Evolutionary conservation across 2,329 filamentous ascomycete species (phyloP).

Genomic region (Ophidiomyces ophidiicola): DNA sequence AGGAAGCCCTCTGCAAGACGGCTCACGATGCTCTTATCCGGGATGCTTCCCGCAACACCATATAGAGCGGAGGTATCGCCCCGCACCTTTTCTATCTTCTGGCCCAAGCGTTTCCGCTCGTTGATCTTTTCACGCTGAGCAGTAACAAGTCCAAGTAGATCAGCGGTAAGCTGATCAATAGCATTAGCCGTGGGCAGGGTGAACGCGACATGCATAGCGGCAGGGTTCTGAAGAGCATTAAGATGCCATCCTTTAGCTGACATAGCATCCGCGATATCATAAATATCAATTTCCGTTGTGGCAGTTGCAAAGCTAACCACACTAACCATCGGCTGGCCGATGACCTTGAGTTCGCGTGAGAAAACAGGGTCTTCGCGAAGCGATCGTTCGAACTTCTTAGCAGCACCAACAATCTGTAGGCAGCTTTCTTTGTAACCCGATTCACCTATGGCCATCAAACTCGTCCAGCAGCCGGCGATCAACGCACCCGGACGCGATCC

Average conservation of each 20-base stretch:
- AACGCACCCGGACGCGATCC: constrained; percentile 85
- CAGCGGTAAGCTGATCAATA: constrained; percentile 64
- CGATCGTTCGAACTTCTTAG: constrained; percentile 68
- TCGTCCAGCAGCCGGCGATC: constrained; percentile 93
- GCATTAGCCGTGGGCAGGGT: constrained; percentile 74
- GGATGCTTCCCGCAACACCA: constrained; percentile 85
- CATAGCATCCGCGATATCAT: constrained; percentile 89
- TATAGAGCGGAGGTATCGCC: constrained; percentile 77
- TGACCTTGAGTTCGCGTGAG: constrained; percentile 58
- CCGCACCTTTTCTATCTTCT: constrained; percentile 39
- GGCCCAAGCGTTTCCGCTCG: constrained; percentile 51
- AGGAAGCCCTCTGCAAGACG: constrained; percentile 83
- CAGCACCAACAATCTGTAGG: constrained; percentile 71
- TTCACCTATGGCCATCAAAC: constrained; percentile 77
- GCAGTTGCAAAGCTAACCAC: constrained; percentile 80
- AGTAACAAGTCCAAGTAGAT: constrained; percentile 48
- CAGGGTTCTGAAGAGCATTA: constrained; percentile 81
- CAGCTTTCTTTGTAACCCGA: constrained; percentile 78
- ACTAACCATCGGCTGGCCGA: constrained; percentile 76
- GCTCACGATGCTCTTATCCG: constrained; percentile 89
- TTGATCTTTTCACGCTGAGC: constrained; percentile 71
- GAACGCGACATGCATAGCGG: constrained; percentile 87
- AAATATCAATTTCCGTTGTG: constrained; percentile 63
- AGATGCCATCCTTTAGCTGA: constrained; percentile 79
- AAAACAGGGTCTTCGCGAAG: constrained; percentile 59